Percentiles rank a stretch among this genome's conserved stretches.
These are phyloP conservation scores for Saturnispora mendoncae DNA, from an alignment of 805 yeast species.

Conservation along the genomic window DNA sequence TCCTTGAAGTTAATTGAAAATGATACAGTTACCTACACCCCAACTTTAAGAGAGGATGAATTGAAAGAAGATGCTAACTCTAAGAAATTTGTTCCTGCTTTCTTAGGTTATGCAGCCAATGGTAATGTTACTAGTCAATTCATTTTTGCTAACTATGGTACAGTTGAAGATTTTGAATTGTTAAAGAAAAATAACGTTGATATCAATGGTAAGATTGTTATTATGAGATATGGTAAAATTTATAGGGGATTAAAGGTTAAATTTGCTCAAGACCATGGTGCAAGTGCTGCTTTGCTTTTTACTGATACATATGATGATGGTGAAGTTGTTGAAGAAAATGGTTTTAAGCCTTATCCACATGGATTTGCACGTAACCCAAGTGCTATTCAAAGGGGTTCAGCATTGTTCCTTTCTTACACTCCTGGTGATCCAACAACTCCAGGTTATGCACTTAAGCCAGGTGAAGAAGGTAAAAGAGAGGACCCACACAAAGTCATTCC, in stretches of 20 bases:
- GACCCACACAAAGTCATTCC: slow-evolving; percentile 49
- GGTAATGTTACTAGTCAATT: slow-evolving; percentile 65
- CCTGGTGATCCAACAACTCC: slow-evolving; percentile 83
- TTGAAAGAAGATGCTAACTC: slow-evolving; percentile 42
- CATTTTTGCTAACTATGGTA: slow-evolving; percentile 65
- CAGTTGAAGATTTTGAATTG: slow-evolving; percentile 45
- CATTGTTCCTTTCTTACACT: slow-evolving; percentile 45
- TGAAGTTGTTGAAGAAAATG: slow-evolving; percentile 42
- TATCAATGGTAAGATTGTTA: slow-evolving; percentile 50
- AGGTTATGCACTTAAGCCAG: slow-evolving; percentile 54
- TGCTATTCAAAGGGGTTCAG: slow-evolving; percentile 69
- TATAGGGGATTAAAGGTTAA: slow-evolving; percentile 71
- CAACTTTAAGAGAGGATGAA: slow-evolving; percentile 45
- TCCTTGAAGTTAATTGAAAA: slow-evolving; percentile 35
- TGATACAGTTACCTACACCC: slow-evolving; percentile 34
- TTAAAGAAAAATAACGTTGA: slow-evolving; percentile 40
- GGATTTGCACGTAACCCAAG: slow-evolving; percentile 77
- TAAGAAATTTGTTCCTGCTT: slow-evolving; percentile 51
- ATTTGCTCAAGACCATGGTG: slow-evolving; percentile 66
- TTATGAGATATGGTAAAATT: slow-evolving; percentile 56
- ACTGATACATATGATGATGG: slow-evolving; percentile 65
- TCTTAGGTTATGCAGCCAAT: slow-evolving; percentile 67
- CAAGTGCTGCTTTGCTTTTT: slow-evolving; percentile 56
- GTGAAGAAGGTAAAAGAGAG: slow-evolving; percentile 38
- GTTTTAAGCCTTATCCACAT: slow-evolving; percentile 57